Evolutionary conservation across 2,329 filamentous ascomycete species (phyloP).

Genomic region (Fusarium euwallaceae): DNA sequence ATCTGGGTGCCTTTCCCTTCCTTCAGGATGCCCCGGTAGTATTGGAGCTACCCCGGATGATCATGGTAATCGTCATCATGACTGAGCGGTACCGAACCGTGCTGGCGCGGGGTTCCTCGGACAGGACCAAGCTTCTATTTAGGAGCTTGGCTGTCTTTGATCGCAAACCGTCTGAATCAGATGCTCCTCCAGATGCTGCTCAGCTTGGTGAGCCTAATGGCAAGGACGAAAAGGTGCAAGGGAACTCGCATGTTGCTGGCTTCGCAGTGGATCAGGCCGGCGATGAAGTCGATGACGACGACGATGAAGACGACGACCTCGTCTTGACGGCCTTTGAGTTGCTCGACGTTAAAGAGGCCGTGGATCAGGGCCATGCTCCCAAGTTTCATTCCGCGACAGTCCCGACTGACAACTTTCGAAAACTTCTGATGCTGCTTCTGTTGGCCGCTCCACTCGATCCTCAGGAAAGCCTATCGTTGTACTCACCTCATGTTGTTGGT

Average conservation of each 20-base stretch:
- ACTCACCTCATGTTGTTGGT: conserved; percentile 68
- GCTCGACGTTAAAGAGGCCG: conserved; percentile 73
- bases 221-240: conserved; percentile 9
- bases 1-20: conserved; percentile 81
- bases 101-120: conserved; percentile 67
- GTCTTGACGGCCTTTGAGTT: conserved; percentile 77
- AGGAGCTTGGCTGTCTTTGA: conserved; percentile 80
- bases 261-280: conserved; percentile 62
- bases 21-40: conserved; percentile 77
- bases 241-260: conserved; percentile 49
- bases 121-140: conserved; percentile 76
- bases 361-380: conserved; percentile 64
- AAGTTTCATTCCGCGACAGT: conserved; percentile 76
- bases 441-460: conserved; percentile 74
- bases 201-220: conserved; percentile 17
- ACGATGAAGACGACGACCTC: conserved; percentile 71
- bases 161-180: conserved; percentile 59
- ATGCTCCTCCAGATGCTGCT: background rate
- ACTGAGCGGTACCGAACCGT: conserved; percentile 77
- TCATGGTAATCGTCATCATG: conserved; percentile 80
- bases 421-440: conserved; percentile 77
- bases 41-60: conserved; percentile 76
- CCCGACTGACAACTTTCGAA: conserved; percentile 79
- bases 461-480: conserved; percentile 74
- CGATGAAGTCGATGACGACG: conserved; percentile 60